phyloP scores from a whole-genome alignment of 2,329 filamentous ascomycete species.

The Monascus ruber region DNA sequence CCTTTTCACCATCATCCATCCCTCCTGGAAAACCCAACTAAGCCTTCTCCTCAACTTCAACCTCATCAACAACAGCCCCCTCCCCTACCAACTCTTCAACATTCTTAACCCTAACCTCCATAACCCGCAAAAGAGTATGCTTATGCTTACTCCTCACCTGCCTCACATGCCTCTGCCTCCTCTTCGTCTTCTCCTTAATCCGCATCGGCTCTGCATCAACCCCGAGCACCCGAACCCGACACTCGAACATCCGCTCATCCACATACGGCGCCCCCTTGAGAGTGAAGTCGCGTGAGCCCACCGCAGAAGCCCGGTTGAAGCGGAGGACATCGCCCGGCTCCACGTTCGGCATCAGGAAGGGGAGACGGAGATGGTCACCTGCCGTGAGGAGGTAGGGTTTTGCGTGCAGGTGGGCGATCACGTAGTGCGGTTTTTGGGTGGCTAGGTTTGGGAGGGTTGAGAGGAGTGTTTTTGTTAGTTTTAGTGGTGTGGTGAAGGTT shows the following conservation, averaged over 20 bases:
- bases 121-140: slow-evolving; percentile 76
- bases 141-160: slow-evolving; percentile 79
- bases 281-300: slow-evolving; percentile 85
- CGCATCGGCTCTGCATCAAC: slow-evolving; percentile 70
- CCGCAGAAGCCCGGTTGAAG: slow-evolving; percentile 68
- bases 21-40: too few species aligned
- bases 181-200: slow-evolving; percentile 70
- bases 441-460: slow-evolving; percentile 33
- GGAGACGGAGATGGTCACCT: slow-evolving; percentile 65
- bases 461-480: slow-evolving; percentile 31
- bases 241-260: slow-evolving; percentile 74
- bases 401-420: slow-evolving; percentile 37
- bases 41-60: slow-evolving; percentile 6
- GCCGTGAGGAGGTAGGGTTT: slow-evolving; percentile 42
- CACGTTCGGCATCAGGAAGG: slow-evolving; percentile 67
- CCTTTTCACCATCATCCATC: too few species aligned
- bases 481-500: slow-evolving; percentile 25
- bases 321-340: slow-evolving; percentile 74
- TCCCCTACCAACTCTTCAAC: slow-evolving; percentile 42
- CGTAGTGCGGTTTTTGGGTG: slow-evolving; percentile 36
- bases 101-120: slow-evolving; percentile 60
- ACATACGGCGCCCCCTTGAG: slow-evolving; percentile 71
- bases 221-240: slow-evolving; percentile 72
- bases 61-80: slow-evolving; percentile 27
- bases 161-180: slow-evolving; percentile 56